Conservation (phyloP, 805 yeast species). For the Metschnikowia vanudenii region DNA sequence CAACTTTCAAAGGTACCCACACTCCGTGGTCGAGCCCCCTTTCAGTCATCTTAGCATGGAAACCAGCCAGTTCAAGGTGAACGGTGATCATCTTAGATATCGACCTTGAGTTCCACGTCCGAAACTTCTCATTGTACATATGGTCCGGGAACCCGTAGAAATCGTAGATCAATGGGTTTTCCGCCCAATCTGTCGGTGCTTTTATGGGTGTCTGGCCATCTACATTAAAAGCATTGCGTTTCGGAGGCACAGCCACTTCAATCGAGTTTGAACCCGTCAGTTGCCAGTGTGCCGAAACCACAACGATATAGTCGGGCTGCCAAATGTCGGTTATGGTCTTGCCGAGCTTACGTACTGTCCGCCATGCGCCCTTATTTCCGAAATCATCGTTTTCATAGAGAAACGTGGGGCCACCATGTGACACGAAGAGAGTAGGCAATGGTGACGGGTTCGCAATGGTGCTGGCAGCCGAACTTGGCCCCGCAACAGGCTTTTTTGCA, state of each 20-base stretch:
- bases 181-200: conserved; percentile 26
- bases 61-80: conserved; percentile 41
- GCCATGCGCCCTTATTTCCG: conserved; percentile 65
- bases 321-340: conserved; percentile 43
- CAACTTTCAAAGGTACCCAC: conserved; percentile 78
- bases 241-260: conserved; percentile 49
- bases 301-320: conserved; percentile 65
- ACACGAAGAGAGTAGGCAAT: conserved; percentile 62
- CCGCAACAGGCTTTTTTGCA: not conserved
- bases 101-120: conserved; percentile 41
- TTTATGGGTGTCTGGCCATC: not conserved
- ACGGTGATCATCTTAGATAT: conserved; percentile 47
- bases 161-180: conserved; percentile 64
- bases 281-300: conserved; percentile 82
- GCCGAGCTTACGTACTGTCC: conserved; percentile 51
- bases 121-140: conserved; percentile 64
- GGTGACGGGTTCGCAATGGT: conserved; percentile 23
- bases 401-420: conserved; percentile 87
- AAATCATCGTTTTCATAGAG: conserved; percentile 50
- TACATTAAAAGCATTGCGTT: conserved; percentile 1
- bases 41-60: conserved; percentile 42
- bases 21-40: conserved; percentile 82
- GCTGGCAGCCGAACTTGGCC: not conserved
- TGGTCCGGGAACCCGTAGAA: conserved; percentile 69
- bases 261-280: conserved; percentile 39